Evolutionary conservation across 2,329 filamentous ascomycete genomes (phyloP), one percentile per base, ranked within the genome.

Genomic region (Aspergillus neotritici): DNA sequence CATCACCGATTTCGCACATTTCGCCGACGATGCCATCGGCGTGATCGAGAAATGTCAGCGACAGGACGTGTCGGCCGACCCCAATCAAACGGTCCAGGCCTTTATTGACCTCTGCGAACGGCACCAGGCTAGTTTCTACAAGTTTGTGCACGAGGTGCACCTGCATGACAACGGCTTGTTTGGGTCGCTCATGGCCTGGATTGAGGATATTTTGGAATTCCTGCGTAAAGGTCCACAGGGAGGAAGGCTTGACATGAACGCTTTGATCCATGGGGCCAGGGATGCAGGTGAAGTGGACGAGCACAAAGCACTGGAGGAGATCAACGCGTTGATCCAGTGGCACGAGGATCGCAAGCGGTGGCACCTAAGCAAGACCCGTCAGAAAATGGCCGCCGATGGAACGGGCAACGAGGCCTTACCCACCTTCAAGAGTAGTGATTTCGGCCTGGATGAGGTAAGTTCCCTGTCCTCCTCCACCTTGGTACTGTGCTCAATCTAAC

Each of bases 81-180:
- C 93, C 4, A 98, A 98, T 64, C 90, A 96, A 71, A 98, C 93
- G 0, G 93, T 98, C 1, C 93, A 98, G 64, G 85, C 89, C 12
- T 98, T 98, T 61, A 98, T 98, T 60, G 93, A 98, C 61, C 78
- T 98, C 15, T 98, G 93, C 66, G 85, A 87, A 53, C 82, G 93
- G 34, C 93, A 98, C 64, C 88, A 98, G 67, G 82, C 94, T 63
- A 94, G 94, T 68, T 91, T 98, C 63, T 98, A 97, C 77, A 97
- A 95, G 65, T 98, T 98, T 64, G 86, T 98, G 3, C 93, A 98
- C 65, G 93, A 98, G 68, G 91, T 98, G 1, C 93, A 98, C 62
- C 83, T 87, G 5, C 91, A 98, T 58, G 93, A 98, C 64, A 94
- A 98, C 51, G 93, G 93, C 1, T 79, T 98, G 1, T 98, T 98